These are phyloP conservation scores for Fraxinus dipetala DNA, from an alignment of 305 asterid genomes.

Conservation along the genomic window DNA sequence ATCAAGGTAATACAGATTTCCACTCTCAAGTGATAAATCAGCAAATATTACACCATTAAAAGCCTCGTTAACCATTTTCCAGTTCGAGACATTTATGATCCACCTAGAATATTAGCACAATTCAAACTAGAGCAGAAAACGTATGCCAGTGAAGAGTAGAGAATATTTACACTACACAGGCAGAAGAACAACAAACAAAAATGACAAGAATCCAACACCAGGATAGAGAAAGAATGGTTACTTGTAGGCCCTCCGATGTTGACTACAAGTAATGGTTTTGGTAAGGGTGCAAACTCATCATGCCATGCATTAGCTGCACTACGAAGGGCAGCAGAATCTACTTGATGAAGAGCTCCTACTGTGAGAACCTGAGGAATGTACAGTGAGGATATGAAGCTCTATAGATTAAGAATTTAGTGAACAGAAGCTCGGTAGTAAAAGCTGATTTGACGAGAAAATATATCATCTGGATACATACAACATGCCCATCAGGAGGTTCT, in stretches of 20 bases:
- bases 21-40: conserved; percentile 8
- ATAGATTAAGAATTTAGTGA: conserved; percentile 20
- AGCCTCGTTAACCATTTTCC: conserved; percentile 1
- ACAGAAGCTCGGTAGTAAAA: conserved; percentile 5
- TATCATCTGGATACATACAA: conserved; percentile 51
- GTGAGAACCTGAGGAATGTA: conserved; percentile 67
- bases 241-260: conserved; percentile 97
- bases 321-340: conserved; percentile 83
- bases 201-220: conserved; percentile 17
- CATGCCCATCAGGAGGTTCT: conserved; percentile 70
- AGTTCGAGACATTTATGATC: neutral
- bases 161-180: neutral
- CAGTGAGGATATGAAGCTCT: conserved; percentile 3
- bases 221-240: conserved; percentile 37
- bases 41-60: neutral
- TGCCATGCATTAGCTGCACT: conserved; percentile 89
- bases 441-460: conserved; percentile 4
- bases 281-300: conserved; percentile 77
- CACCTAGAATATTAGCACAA: neutral
- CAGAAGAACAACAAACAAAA: neutral
- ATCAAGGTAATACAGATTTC: neutral
- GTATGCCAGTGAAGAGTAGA: neutral
- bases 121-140: neutral
- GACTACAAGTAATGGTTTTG: conserved; percentile 88
- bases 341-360: conserved; percentile 91